Conservation (phyloP, 257 asterid genomes). For the Solanum acaule region DNA sequence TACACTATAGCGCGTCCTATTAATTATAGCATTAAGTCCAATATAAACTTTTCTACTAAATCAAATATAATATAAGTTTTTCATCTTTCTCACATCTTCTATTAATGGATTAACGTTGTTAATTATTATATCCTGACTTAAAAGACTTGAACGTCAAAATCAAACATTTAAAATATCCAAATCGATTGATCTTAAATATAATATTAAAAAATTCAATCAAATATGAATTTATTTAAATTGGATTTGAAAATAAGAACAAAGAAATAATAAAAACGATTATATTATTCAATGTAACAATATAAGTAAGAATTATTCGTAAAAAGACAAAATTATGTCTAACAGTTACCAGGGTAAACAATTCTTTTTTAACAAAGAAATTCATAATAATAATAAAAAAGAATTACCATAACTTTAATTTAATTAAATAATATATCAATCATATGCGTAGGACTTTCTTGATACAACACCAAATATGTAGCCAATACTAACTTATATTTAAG, state of each 20-base stretch:
- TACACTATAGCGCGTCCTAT: neutral
- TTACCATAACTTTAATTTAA: neutral
- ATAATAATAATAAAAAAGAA: no score
- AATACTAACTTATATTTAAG: neutral
- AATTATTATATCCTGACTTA: neutral
- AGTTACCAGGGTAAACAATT: neutral
- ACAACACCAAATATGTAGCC: neutral
- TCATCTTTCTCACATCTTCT: no score
- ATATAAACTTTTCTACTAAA: no score
- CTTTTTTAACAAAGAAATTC: neutral
- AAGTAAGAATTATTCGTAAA: no score
- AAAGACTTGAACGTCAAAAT: no score
- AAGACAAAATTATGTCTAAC: neutral
- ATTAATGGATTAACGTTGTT: neutral
- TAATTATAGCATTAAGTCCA: neutral
- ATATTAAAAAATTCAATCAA: no score
- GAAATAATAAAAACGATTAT: neutral
- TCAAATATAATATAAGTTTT: neutral
- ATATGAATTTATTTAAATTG: no score
- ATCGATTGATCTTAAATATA: no score
- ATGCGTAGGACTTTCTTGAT: neutral
- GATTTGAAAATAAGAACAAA: no score
- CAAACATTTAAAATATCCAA: neutral
- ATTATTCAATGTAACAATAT: neutral
- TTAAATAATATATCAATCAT: neutral